Conservation (phyloP, 192 early-diverging fungal species). For the Umbelopsis vinacea region DNA sequence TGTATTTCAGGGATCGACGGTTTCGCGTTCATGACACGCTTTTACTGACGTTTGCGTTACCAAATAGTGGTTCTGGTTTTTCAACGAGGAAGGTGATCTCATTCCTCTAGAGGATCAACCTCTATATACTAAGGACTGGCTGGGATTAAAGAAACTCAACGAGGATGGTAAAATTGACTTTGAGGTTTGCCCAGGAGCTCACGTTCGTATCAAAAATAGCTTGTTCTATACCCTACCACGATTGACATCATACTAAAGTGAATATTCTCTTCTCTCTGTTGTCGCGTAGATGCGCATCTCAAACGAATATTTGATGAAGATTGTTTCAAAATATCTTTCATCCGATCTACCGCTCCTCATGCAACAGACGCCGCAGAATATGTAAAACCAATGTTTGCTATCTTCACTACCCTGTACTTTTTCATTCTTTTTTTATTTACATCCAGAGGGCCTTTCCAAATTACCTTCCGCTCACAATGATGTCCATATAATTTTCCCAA, state of each 20-base stretch:
- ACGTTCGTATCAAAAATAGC: slow-evolving; percentile 48
- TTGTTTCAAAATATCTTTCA: neutral
- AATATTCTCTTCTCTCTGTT: no score
- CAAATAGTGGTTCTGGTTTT: slow-evolving; percentile 72
- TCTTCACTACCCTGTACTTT: no score
- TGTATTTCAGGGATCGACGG: neutral
- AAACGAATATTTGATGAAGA: slow-evolving; percentile 1
- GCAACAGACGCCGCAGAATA: neutral
- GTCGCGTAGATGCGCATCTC: neutral
- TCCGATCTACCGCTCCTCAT: neutral
- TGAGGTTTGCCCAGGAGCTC: slow-evolving; percentile 51
- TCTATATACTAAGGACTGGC: slow-evolving; percentile 72
- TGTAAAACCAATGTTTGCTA: neutral
- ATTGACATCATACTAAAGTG: neutral
- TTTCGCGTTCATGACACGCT: neutral
- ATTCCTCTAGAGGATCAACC: slow-evolving; percentile 58
- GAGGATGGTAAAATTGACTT: slow-evolving; percentile 50
- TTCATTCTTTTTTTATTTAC: neutral
- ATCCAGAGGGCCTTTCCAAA: neutral
- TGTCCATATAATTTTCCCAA: slow-evolving; percentile 17
- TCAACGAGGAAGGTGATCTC: slow-evolving; percentile 56
- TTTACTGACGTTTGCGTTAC: neutral
- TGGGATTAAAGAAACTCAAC: slow-evolving; percentile 65
- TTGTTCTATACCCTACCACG: neutral
- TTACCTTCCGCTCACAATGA: slow-evolving; percentile 6